Base-by-base conservation (phyloP, 192 early-diverging fungal species). In the Coemansia sp. region DNA sequence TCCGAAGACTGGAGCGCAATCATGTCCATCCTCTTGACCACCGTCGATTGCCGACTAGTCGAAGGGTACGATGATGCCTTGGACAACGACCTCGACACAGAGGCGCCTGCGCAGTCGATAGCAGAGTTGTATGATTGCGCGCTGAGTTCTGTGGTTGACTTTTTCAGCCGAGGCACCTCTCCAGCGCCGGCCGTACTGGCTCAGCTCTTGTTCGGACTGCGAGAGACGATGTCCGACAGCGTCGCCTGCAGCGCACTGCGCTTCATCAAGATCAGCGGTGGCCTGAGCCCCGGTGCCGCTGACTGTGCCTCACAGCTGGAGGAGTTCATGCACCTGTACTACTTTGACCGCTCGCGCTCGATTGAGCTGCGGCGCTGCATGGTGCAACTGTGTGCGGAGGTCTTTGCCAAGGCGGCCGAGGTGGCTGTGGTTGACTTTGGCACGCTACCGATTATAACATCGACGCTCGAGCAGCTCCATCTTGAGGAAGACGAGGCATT, bases 271-370 rank as follows among this genome's bases (percentile, higher is more conserved):
- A 21, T 10, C 2, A 62, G 65, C 2, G 78, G 73, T 10, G 56
- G 50, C 34, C 35, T 81, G 62, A 62, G 66, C 0, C 60, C 74
- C 3, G 69, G 64, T 29, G 67, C 63, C 36, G 34, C 66, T 10
- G 29, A 40, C 48, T 76, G 65, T 53, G 32, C 64, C 0, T 56
- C 46, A 18, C 48, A 35, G 10, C 56, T 76, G 43, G 69, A 76
- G 38, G 69, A 63, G 73, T 36, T 76, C 40, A 76, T 72, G 68
- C 68, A 76, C 19, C 18, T 74, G 38, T 81, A 69, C 63, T 81
- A 81, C 53, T 76, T 76, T 69, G 78, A 81, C 39, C 68, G 70
- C 15, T 63, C 65, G 26, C 68, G 70, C 32, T 69, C 67, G 19
- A 55, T 66, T 3, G 41, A 56, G 12, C 59, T 81, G 38, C 79